These are phyloP conservation scores for Russula virescens DNA, from an alignment of 768 basidiomycete genomes.

Conservation along the genomic window DNA sequence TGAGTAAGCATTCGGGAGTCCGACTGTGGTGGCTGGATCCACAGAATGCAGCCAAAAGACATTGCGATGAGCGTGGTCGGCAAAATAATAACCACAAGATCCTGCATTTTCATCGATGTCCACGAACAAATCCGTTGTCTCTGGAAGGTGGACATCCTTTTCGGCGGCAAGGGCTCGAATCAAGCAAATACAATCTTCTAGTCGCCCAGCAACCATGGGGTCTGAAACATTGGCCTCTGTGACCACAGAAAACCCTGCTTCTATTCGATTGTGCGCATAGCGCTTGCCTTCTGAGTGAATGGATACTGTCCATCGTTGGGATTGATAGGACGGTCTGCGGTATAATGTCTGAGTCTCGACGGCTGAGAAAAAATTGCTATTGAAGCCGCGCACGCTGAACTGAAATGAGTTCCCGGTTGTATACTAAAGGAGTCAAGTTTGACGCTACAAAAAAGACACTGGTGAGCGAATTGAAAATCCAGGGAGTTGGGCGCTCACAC, in stretches of 20 bases:
- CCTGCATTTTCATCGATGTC: not conserved
- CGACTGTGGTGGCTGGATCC: not conserved
- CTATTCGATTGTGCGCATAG: not conserved
- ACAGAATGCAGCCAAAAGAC: conserved; percentile 4
- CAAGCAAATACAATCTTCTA: not conserved
- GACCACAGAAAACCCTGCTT: not conserved
- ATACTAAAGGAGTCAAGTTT: not conserved
- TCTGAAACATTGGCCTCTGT: conserved; percentile 1
- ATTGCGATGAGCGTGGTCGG: conserved; percentile 5
- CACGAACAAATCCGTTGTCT: conserved; percentile 8
- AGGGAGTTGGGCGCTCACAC: not conserved
- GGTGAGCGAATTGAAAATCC: not conserved
- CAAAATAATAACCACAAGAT: conserved; percentile 12
- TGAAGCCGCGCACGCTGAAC: not conserved
- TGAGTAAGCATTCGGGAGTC: conserved; percentile 3
- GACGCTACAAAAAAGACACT: not conserved
- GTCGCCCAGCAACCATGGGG: not conserved
- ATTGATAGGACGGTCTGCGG: conserved; percentile 2
- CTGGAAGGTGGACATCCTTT: not conserved
- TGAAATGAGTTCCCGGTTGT: not conserved
- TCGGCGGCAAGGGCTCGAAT: not conserved
- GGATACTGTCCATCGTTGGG: conserved; percentile 1
- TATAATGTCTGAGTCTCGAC: not conserved
- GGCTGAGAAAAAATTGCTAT: no score
- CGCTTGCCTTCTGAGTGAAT: conserved; percentile 14